phyloP scores from a whole-genome alignment of 164 flowering plant genomes.

The Magnolia officinalis region DNA sequence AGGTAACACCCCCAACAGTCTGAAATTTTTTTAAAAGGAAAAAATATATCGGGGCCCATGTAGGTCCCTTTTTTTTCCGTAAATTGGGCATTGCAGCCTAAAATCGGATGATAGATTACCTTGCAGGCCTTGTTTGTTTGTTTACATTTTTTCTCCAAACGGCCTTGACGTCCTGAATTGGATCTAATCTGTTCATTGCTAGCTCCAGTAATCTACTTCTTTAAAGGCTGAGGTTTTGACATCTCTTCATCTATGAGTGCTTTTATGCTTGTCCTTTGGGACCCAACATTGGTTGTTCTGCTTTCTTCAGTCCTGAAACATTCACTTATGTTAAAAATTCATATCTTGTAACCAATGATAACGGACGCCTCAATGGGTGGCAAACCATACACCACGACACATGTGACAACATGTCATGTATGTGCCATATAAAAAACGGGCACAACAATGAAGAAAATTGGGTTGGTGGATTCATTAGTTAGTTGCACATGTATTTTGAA shows the following conservation, averaged over 20 bases:
- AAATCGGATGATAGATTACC: slow-evolving; percentile 12
- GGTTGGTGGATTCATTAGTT: too few relatives aligned
- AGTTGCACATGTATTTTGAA: too few relatives aligned
- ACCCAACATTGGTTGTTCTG: slow-evolving; percentile 17
- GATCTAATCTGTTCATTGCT: slow-evolving; percentile 11
- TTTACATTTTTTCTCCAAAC: slow-evolving; percentile 21
- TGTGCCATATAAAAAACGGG: too few relatives aligned
- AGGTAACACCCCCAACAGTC: too few relatives aligned
- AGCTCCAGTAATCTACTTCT: slow-evolving; percentile 21
- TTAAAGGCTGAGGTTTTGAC: slow-evolving; percentile 7
- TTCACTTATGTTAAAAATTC: background rate
- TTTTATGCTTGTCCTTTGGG: slow-evolving; percentile 61
- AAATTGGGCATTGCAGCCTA: too few relatives aligned
- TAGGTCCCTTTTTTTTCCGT: too few relatives aligned
- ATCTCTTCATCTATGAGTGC: slow-evolving; percentile 65
- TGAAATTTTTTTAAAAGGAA: too few relatives aligned
- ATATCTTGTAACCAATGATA: background rate
- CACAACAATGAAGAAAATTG: too few relatives aligned
- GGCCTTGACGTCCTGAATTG: slow-evolving; percentile 22
- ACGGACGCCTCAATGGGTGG: background rate
- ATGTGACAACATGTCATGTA: background rate
- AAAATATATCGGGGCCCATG: too few relatives aligned
- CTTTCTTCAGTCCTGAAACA: slow-evolving; percentile 44
- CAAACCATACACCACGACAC: too few relatives aligned
- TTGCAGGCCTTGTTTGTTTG: slow-evolving; percentile 25